phyloP scores from a whole-genome alignment of 1,284 basidiomycete species.

The Cryptococcus maquisensis region DNA sequence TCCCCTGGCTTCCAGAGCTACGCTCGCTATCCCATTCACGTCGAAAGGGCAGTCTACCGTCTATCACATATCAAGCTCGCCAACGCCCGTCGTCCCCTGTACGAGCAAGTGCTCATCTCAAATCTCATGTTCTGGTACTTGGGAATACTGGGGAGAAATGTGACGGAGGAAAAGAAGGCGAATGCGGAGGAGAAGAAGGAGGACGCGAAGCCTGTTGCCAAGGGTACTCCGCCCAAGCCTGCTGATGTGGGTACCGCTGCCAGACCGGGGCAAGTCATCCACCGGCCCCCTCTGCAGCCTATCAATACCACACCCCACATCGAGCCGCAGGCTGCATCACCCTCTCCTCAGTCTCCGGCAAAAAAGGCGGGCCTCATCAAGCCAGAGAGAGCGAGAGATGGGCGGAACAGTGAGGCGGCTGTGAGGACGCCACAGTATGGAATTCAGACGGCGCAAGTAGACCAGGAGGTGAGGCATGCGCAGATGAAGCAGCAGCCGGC shows the following conservation, averaged over 20 bases:
- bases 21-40: constrained; percentile 91
- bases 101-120: constrained; percentile 97
- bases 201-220: constrained; percentile 35
- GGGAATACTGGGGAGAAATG: constrained; percentile 82
- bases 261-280: constrained; percentile 50
- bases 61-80: constrained; percentile 98
- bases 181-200: constrained; percentile 48
- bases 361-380: constrained; percentile 42
- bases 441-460: constrained; percentile 85
- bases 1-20: constrained; percentile 61
- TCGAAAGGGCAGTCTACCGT: constrained; percentile 95
- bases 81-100: constrained; percentile 89
- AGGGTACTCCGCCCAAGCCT: constrained; percentile 42
- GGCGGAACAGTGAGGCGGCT: constrained; percentile 73
- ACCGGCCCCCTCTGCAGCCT: neutral
- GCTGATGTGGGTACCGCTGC: constrained; percentile 37
- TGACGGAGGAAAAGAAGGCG: constrained; percentile 52
- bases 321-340: neutral
- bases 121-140: constrained; percentile 99
- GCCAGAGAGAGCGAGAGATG: constrained; percentile 44
- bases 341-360: neutral
- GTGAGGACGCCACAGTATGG: constrained; percentile 86
- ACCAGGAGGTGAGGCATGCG: constrained; percentile 59
- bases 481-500: constrained; percentile 16
- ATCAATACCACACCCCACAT: neutral